A percentile compares a stretch with the other conserved stretches of the same genome.
phyloP scores from a whole-genome alignment of 345 rosid genomes.

The Populus ilicifolia region DNA sequence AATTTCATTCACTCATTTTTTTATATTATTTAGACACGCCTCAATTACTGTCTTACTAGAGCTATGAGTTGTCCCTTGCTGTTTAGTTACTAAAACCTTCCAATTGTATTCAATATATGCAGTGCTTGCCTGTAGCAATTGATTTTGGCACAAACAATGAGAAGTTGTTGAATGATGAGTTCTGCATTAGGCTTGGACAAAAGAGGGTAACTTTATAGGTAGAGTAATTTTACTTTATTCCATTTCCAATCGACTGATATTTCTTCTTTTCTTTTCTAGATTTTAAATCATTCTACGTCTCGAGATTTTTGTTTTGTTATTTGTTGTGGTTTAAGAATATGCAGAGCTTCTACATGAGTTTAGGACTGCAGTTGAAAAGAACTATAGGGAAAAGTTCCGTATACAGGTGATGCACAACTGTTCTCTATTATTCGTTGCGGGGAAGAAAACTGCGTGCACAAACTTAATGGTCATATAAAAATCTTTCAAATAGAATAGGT shows the following conservation, averaged over 20 bases:
- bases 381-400: slow-evolving; percentile 82
- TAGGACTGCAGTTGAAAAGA: slow-evolving; percentile 84
- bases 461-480: too few relatives aligned
- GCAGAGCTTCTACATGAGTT: slow-evolving; percentile 70
- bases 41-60: too few relatives aligned
- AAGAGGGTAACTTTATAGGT: slow-evolving; percentile 33
- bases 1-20: too few relatives aligned
- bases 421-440: too few relatives aligned
- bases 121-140: slow-evolving; percentile 34
- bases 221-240: neutral
- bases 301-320: neutral
- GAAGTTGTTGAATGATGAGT: slow-evolving; percentile 29
- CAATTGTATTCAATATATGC: neutral
- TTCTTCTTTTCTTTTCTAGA: too few relatives aligned
- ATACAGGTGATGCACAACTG: slow-evolving; percentile 47
- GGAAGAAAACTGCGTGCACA: too few relatives aligned
- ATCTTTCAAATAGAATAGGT: too few relatives aligned
- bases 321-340: slow-evolving; percentile 54
- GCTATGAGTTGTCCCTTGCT: neutral
- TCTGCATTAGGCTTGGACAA: slow-evolving; percentile 28
- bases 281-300: neutral
- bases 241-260: neutral
- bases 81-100: neutral
- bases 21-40: too few relatives aligned
- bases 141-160: slow-evolving; percentile 34